phyloP scores from a whole-genome alignment of 768 basidiomycete species.

The Chalciporus pseudorubinellus region DNA sequence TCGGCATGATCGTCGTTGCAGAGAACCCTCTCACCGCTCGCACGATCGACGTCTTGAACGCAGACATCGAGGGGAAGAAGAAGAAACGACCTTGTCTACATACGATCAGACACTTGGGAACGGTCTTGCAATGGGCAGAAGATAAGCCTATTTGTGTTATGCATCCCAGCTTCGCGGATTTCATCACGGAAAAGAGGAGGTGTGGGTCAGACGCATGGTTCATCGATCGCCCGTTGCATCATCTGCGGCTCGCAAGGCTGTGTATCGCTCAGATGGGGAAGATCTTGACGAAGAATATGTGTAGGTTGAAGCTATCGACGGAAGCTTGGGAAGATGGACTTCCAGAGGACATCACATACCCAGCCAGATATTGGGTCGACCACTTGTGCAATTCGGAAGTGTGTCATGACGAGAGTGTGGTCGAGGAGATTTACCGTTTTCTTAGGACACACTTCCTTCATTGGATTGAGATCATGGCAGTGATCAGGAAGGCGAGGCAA shows the following conservation, averaged over 20 bases:
- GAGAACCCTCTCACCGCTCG: slow-evolving; percentile 25
- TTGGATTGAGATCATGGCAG: slow-evolving; percentile 34
- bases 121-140: slow-evolving; percentile 28
- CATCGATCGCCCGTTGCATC: slow-evolving; percentile 24
- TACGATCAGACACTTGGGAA: slow-evolving; percentile 27
- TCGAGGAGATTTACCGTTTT: slow-evolving; percentile 18
- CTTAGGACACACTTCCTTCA: slow-evolving; percentile 29
- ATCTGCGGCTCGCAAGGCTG: slow-evolving; percentile 22
- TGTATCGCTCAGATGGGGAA: slow-evolving; percentile 20
- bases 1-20: slow-evolving; percentile 31
- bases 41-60: slow-evolving; percentile 29
- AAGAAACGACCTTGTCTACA: slow-evolving; percentile 29
- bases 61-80: slow-evolving; percentile 2
- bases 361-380: slow-evolving; percentile 29
- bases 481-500: slow-evolving; percentile 31
- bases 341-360: slow-evolving; percentile 26
- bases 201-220: slow-evolving; percentile 30
- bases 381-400: slow-evolving; percentile 22
- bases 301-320: slow-evolving; percentile 19
- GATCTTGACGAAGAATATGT: slow-evolving; percentile 27
- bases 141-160: slow-evolving; percentile 29
- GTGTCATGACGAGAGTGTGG: slow-evolving; percentile 2
- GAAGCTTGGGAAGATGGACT: slow-evolving; percentile 14
- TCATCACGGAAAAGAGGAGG: slow-evolving; percentile 30
- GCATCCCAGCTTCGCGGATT: slow-evolving; percentile 36